Evolutionary conservation across 2,329 filamentous ascomycete species (phyloP).

Genomic region (Fusarium coffeatum): DNA sequence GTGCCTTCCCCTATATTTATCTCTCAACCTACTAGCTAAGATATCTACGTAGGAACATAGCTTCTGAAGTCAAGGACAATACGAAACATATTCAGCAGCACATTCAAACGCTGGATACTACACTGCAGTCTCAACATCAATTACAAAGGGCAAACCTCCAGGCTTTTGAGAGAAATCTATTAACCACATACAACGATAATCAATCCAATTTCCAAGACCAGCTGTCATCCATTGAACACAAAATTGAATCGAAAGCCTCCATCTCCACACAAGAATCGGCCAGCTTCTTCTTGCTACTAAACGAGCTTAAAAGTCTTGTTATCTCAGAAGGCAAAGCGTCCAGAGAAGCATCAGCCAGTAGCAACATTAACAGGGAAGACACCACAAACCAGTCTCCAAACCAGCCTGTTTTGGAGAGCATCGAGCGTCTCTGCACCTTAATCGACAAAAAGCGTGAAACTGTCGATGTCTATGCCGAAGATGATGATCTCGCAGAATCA

Average conservation of each 20-base stretch:
- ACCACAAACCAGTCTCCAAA: neutral
- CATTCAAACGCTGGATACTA: neutral
- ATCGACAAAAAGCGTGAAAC: neutral
- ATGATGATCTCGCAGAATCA: neutral
- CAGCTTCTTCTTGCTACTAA: neutral
- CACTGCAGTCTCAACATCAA: neutral
- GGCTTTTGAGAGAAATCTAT: neutral
- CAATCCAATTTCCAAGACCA: neutral
- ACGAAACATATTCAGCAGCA: neutral
- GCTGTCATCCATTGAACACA: neutral
- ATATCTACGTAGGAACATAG: neutral
- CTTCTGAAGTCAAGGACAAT: neutral
- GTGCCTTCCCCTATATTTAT: fast-evolving
- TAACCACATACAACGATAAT: neutral
- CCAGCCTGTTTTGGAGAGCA: neutral
- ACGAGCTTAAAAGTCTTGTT: neutral
- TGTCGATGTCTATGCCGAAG: slow-evolving; percentile 5
- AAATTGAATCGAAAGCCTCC: neutral
- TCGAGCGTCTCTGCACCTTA: slow-evolving; percentile 5
- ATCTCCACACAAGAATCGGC: neutral
- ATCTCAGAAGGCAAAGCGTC: neutral
- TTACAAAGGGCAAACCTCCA: neutral
- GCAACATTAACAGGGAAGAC: fast-evolving
- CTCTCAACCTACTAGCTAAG: neutral
- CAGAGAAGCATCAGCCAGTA: neutral